phyloP scores from a whole-genome alignment of 805 yeast species.

The Wickerhamomyces rabaulensis region DNA sequence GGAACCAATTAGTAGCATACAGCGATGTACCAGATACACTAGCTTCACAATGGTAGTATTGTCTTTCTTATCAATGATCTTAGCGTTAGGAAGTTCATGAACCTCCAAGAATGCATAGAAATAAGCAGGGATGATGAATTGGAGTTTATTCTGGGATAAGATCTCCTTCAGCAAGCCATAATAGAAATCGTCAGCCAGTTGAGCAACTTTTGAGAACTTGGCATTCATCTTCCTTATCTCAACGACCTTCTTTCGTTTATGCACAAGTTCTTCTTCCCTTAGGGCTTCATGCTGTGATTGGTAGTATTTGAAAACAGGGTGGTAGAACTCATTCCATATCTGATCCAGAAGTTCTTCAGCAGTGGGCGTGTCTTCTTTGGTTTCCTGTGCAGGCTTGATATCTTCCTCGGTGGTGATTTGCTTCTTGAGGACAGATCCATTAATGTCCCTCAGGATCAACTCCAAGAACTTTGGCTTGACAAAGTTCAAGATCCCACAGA shows the following conservation, averaged over 20 bases:
- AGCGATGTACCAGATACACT: slow-evolving; percentile 42
- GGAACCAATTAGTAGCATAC: slow-evolving; percentile 51
- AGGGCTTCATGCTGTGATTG: slow-evolving; percentile 12
- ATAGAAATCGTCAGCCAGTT: slow-evolving; percentile 45
- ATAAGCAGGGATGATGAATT: slow-evolving; percentile 18
- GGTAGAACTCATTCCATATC: slow-evolving; percentile 58
- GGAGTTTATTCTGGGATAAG: slow-evolving; percentile 32
- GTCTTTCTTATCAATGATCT: slow-evolving; percentile 7
- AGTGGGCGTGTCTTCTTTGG: slow-evolving; percentile 2
- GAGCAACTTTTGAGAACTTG: slow-evolving; percentile 42
- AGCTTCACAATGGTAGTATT: slow-evolving; percentile 18
- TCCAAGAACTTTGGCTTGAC: slow-evolving; percentile 41
- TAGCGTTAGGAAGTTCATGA: slow-evolving; percentile 2
- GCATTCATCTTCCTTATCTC: slow-evolving; percentile 55
- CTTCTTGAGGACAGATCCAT: slow-evolving; percentile 6
- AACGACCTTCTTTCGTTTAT: slow-evolving; percentile 29
- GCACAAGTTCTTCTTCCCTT: slow-evolving; percentile 13
- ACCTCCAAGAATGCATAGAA: slow-evolving; percentile 12
- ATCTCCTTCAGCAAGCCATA: slow-evolving; percentile 35
- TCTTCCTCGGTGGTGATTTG: neutral
- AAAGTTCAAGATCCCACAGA: slow-evolving; percentile 40
- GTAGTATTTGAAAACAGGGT: slow-evolving; percentile 56
- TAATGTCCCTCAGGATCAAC: slow-evolving; percentile 37
- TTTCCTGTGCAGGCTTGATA: slow-evolving; percentile 10
- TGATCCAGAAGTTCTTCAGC: slow-evolving; percentile 38